Conservation (phyloP, 2,329 filamentous ascomycete species). For the Aspergillus viridinutans region DNA sequence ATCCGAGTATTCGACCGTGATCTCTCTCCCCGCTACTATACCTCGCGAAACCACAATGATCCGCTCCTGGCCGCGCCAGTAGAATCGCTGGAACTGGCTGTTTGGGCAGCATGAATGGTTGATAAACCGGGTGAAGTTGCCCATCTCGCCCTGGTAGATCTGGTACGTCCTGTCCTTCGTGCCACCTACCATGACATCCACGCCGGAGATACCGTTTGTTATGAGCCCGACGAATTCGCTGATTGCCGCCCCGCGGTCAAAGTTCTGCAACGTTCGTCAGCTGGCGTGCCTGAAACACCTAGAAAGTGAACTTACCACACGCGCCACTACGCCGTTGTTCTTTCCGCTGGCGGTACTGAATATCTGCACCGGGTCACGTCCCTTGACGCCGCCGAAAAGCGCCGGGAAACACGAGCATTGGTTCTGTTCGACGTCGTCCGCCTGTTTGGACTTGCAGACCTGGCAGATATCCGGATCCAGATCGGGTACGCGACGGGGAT, state of each 20-base stretch:
- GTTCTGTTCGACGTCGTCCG: conserved; percentile 48
- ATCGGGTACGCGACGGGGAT: conserved; percentile 44
- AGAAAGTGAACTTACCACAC: conserved; percentile 13
- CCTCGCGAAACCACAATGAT: conserved; percentile 55
- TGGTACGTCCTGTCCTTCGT: conserved; percentile 44
- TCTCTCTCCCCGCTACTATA: conserved; percentile 50
- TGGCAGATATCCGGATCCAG: conserved; percentile 39
- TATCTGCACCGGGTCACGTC: conserved; percentile 47
- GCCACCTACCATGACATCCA: conserved; percentile 54
- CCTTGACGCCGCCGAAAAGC: conserved; percentile 46
- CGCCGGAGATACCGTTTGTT: conserved; percentile 48
- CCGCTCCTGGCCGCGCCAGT: conserved; percentile 54
- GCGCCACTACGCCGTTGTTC: conserved; percentile 49
- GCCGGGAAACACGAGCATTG: conserved; percentile 52
- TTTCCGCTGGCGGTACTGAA: conserved; percentile 51
- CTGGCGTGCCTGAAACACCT: too few relatives aligned
- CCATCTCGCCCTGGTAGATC: conserved; percentile 53
- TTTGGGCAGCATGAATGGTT: conserved; percentile 58
- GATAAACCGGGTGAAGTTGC: conserved; percentile 57
- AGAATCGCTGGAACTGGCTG: conserved; percentile 54
- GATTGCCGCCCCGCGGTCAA: conserved; percentile 51
- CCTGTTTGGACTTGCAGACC: conserved; percentile 47
- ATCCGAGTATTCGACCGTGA: conserved; percentile 57
- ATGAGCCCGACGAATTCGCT: conserved; percentile 55
- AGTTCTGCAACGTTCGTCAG: conserved; percentile 31